phyloP scores from a whole-genome alignment of 78 protist genomes.

The Cavenderia fasciculata region DNA sequence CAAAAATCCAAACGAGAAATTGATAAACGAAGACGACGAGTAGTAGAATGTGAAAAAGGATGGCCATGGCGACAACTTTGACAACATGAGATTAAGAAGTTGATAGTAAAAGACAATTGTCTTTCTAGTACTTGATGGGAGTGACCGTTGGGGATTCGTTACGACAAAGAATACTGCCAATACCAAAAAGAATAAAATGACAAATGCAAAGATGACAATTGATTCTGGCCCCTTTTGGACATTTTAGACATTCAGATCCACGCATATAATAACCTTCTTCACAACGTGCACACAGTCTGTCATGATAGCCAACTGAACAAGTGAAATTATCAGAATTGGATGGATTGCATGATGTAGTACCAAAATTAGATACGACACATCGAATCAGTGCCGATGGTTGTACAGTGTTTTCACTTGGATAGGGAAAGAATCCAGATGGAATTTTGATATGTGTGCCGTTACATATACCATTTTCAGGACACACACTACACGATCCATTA shows the following conservation, averaged over 20 bases:
- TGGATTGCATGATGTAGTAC: slow-evolving; percentile 66
- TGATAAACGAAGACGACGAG: slow-evolving; percentile 18
- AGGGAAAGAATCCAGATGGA: slow-evolving; percentile 44
- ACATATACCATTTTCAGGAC: slow-evolving; percentile 42
- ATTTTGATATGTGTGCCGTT: slow-evolving; percentile 25
- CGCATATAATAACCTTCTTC: slow-evolving; percentile 3
- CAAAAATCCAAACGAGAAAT: slow-evolving; percentile 63
- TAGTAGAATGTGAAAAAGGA: neutral
- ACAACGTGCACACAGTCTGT: slow-evolving; percentile 55
- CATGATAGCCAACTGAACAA: slow-evolving; percentile 27
- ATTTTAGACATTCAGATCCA: slow-evolving; percentile 33
- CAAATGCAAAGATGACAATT: slow-evolving; percentile 23
- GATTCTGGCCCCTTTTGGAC: slow-evolving; percentile 35
- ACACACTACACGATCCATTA: slow-evolving; percentile 27
- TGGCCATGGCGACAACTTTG: slow-evolving; percentile 47
- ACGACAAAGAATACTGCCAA: slow-evolving; percentile 27
- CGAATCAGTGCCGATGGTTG: slow-evolving; percentile 13
- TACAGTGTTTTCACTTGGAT: slow-evolving; percentile 10
- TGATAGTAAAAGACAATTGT: slow-evolving; percentile 56
- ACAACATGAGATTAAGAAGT: slow-evolving; percentile 1
- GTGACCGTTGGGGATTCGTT: slow-evolving; percentile 62
- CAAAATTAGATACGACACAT: slow-evolving; percentile 31
- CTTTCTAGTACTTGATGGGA: slow-evolving; percentile 53
- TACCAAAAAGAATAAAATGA: slow-evolving; percentile 12
- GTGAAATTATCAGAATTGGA: neutral